phyloP scores from a whole-genome alignment of 73 alveolate species.

The Paramecium octaurelia region DNA sequence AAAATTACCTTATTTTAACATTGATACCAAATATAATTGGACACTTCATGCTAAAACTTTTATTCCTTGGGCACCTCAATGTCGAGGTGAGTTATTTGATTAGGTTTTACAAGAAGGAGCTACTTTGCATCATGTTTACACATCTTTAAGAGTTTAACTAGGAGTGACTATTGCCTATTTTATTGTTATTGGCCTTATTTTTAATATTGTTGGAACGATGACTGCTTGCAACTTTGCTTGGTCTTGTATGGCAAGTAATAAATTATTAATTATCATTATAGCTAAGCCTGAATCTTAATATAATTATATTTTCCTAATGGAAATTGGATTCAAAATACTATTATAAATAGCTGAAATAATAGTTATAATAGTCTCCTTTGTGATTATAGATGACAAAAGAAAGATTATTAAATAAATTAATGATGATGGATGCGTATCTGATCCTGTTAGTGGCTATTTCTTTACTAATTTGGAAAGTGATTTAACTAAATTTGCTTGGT shows the following conservation, averaged over 20 bases:
- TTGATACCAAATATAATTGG: conserved; percentile 7
- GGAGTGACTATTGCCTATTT: conserved; percentile 26
- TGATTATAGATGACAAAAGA: not conserved
- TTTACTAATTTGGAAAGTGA: not conserved
- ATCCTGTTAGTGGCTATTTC: conserved; percentile 22
- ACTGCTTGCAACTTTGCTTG: conserved; percentile 44
- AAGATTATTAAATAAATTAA: not conserved
- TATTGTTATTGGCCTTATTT: not conserved
- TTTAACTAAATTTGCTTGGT: conserved; percentile 14
- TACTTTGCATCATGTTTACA: not conserved
- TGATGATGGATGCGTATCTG: not conserved
- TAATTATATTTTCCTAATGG: not conserved
- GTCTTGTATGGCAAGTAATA: conserved; percentile 38
- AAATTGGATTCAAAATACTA: not conserved
- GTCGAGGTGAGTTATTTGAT: not conserved
- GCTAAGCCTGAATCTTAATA: conserved; percentile 21
- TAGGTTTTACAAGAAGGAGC: not conserved
- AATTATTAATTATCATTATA: not conserved
- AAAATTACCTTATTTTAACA: conserved; percentile 1
- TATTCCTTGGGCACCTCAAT: not conserved
- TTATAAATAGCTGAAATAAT: not conserved
- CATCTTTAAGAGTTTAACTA: not conserved
- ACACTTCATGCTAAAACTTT: not conserved
- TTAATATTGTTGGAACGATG: conserved; percentile 27
- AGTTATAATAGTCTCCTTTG: not conserved